Conservation (phyloP, 306 rosid species). For the Chamaecrista fasciculata region DNA sequence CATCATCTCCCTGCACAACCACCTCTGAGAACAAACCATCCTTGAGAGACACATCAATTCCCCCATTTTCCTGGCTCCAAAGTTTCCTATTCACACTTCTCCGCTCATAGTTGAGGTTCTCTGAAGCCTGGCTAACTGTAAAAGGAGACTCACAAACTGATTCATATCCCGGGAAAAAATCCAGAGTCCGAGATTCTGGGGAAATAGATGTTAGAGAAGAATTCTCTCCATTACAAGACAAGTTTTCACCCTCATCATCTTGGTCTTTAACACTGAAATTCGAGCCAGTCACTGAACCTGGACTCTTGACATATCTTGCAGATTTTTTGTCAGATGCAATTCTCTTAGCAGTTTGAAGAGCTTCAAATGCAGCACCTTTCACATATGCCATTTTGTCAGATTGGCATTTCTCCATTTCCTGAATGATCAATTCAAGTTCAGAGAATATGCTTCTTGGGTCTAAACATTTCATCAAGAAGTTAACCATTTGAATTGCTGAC, state of each 20-base stretch:
- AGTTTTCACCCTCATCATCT: conserved; percentile 32
- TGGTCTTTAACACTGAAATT: conserved; percentile 48
- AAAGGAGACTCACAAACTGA: conserved; percentile 54
- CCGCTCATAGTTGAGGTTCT: conserved; percentile 32
- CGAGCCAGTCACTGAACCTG: conserved; percentile 70
- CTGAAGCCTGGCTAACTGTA: conserved; percentile 42
- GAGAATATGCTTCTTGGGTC: conserved; percentile 76
- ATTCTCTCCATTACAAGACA: conserved; percentile 39
- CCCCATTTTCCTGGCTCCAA: conserved; percentile 69
- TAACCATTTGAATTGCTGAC: conserved; percentile 77
- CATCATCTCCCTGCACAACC: conserved; percentile 31
- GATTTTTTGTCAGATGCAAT: conserved; percentile 49
- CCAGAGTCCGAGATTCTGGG: conserved; percentile 67
- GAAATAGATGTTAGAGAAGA: conserved; percentile 59
- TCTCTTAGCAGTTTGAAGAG: conserved; percentile 77
- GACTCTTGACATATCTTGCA: conserved; percentile 45
- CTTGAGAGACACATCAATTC: conserved; percentile 76
- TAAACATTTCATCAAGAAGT: conserved; percentile 70
- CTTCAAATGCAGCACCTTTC: conserved; percentile 84
- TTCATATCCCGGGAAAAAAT: conserved; percentile 62
- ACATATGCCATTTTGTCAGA: conserved; percentile 80
- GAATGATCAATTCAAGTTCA: conserved; percentile 54
- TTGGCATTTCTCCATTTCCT: conserved; percentile 76
- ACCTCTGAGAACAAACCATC: conserved; percentile 66
- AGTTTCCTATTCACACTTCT: conserved; percentile 69